A percentile compares a stretch with the other conserved stretches of the same genome.
Conservation (phyloP, 306 rosid species). For the Vigna nakashimae region DNA sequence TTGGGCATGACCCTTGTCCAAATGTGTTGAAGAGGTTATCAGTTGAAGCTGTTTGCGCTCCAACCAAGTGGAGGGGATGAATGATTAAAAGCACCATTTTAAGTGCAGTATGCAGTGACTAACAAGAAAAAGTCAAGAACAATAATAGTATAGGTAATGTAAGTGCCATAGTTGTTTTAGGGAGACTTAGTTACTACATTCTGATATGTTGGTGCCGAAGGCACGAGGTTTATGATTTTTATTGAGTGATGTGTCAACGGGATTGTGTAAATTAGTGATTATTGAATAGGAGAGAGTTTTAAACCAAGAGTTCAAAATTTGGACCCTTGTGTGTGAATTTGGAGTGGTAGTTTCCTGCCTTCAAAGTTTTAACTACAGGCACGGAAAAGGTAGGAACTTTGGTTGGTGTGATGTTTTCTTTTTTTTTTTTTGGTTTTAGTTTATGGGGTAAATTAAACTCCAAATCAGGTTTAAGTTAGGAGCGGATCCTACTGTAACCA, state of each 20-base stretch:
- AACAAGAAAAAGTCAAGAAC: conserved; percentile 52
- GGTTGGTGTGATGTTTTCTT: conserved; percentile 40
- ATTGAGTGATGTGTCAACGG: conserved; percentile 38
- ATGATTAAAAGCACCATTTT: conserved; percentile 40
- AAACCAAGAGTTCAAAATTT: conserved; percentile 60
- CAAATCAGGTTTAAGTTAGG: conserved; percentile 64
- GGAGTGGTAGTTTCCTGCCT: conserved; percentile 65
- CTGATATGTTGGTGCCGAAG: conserved; percentile 60
- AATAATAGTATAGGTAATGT: conserved; percentile 47
- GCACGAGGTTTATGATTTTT: conserved; percentile 54
- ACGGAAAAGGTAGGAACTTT: conserved; percentile 50
- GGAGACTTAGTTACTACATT: conserved; percentile 42
- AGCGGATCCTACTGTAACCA: conserved; percentile 71
- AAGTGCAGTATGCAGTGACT: conserved; percentile 47
- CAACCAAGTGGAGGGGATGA: conserved; percentile 62
- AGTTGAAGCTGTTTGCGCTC: conserved; percentile 91
- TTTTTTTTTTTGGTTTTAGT: conserved; percentile 37
- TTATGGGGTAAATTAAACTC: conserved; percentile 60
- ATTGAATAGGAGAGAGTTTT: conserved; percentile 53
- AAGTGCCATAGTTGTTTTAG: conserved; percentile 48
- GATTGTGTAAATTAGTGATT: conserved; percentile 45
- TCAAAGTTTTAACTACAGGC: conserved; percentile 73
- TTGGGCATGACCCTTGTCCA: conserved; percentile 92
- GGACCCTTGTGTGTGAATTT: conserved; percentile 54
- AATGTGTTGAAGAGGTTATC: conserved; percentile 91